Evolutionary conservation across 768 basidiomycete genomes (phyloP).

Genomic region (Lactarius psammicola): DNA sequence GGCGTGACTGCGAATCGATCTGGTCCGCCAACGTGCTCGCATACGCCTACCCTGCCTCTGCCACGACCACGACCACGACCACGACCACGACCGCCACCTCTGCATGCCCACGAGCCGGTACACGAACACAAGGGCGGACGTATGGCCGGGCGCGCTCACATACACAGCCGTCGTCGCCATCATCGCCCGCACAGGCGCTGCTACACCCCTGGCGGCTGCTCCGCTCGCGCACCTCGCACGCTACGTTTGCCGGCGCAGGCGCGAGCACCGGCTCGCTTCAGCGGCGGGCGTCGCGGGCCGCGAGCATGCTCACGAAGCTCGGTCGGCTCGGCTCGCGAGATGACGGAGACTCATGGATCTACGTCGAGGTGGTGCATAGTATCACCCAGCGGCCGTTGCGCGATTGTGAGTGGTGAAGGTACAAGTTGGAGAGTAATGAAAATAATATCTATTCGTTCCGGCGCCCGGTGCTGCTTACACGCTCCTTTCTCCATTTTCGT

Average conservation of each 20-base stretch:
- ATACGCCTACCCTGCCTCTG: conserved; percentile 14
- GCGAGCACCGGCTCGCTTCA: conserved; percentile 15
- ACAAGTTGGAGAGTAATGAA: neutral
- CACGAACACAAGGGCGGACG: neutral
- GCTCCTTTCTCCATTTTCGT: conserved; percentile 1
- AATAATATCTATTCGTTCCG: neutral
- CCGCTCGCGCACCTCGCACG: conserved; percentile 20
- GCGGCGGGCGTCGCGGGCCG: conserved; percentile 29
- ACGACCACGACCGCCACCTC: neutral
- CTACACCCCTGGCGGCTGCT: conserved; percentile 20
- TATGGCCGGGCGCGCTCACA: conserved; percentile 7
- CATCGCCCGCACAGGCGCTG: conserved; percentile 33
- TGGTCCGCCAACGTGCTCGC: conserved; percentile 26
- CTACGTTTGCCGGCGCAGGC: conserved; percentile 7
- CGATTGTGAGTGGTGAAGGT: conserved; percentile 19
- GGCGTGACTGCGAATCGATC: conserved; percentile 22
- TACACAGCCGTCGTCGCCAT: conserved; percentile 17
- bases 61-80: neutral
- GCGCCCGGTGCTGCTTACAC: conserved; percentile 19
- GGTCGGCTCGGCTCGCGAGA: conserved; percentile 21
- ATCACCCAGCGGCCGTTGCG: conserved; percentile 33
- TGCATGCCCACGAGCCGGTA: neutral
- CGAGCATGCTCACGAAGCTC: conserved; percentile 31
- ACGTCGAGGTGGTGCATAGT: conserved; percentile 35
- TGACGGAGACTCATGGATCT: conserved; percentile 34